These are phyloP conservation scores for Podaxis sp. DNA, from an alignment of 768 basidiomycete genomes.

Conservation along the genomic window DNA sequence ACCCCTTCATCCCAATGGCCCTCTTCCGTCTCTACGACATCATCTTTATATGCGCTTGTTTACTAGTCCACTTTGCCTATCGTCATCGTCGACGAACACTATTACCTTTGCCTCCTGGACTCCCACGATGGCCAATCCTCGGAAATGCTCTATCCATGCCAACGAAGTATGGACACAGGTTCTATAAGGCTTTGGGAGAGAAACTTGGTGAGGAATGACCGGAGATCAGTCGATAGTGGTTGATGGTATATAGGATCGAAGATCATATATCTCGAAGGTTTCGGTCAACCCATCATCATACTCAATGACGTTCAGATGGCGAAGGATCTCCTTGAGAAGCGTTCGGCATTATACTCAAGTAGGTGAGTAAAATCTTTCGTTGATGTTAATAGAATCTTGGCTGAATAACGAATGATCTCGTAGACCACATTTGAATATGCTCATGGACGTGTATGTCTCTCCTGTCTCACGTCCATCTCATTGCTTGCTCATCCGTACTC, in stretches of 20 bases:
- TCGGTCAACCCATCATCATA: slow-evolving; percentile 27
- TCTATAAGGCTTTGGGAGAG: slow-evolving; percentile 12
- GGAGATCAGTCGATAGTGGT: neutral
- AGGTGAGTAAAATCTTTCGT: neutral
- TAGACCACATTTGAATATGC: slow-evolving; percentile 10
- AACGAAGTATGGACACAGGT: slow-evolving; percentile 2
- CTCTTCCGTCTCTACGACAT: neutral
- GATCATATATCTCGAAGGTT: slow-evolving; percentile 25
- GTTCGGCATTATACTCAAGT: slow-evolving; percentile 29
- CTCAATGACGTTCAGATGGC: slow-evolving; percentile 26
- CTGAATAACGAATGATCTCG: neutral
- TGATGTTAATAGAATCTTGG: neutral
- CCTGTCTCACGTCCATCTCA: neutral
- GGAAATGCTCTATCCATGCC: slow-evolving; percentile 16
- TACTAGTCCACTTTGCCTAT: neutral
- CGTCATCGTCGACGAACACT: neutral
- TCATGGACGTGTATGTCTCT: slow-evolving; percentile 9
- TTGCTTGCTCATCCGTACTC: neutral
- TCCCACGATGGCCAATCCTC: slow-evolving; percentile 12
- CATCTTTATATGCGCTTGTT: neutral
- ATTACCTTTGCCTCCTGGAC: slow-evolving; percentile 10
- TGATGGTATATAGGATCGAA: neutral
- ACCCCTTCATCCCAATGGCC: neutral
- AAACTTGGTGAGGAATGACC: slow-evolving; percentile 9
- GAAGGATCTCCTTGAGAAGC: slow-evolving; percentile 28